Percentiles rank a stretch among this genome's conserved stretches.
Evolutionary conservation across 345 rosid species (phyloP).

Genomic region (Litchi chinensis): DNA sequence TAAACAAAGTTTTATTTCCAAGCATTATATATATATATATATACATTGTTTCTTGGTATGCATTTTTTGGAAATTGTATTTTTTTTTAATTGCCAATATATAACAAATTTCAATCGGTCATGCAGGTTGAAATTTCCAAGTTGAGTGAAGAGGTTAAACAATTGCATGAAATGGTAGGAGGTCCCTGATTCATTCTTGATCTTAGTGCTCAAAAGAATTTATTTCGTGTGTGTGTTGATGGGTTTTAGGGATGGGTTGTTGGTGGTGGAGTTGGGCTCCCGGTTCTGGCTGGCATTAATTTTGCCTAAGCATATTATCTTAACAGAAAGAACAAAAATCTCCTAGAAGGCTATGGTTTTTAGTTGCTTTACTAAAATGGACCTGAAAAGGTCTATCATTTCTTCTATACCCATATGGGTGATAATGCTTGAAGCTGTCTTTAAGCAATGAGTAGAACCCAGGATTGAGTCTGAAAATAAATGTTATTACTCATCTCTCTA

Average conservation of each 20-base stretch:
- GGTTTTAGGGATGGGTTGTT: not conserved
- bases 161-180: conserved; percentile 42
- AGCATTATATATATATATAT: not conserved
- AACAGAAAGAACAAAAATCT: not conserved
- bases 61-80: not conserved
- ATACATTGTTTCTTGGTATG: not conserved
- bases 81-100: conserved; percentile 21
- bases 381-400: not conserved
- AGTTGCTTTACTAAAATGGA: not conserved
- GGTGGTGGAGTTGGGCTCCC: not conserved
- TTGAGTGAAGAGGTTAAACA: conserved; percentile 38
- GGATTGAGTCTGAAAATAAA: not conserved
- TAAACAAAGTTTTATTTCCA: not conserved
- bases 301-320: not conserved
- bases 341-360: not conserved
- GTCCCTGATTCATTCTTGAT: not conserved
- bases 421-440: conserved; percentile 5
- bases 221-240: not conserved
- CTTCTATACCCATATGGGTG: not conserved
- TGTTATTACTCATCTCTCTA: not conserved
- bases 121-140: conserved; percentile 45
- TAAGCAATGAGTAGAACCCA: not conserved
- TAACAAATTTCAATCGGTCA: not conserved
- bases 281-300: not conserved
- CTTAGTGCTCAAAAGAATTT: no score